These are phyloP conservation scores for Casuarina glauca DNA, from an alignment of 306 rosid genomes.

Conservation along the genomic window DNA sequence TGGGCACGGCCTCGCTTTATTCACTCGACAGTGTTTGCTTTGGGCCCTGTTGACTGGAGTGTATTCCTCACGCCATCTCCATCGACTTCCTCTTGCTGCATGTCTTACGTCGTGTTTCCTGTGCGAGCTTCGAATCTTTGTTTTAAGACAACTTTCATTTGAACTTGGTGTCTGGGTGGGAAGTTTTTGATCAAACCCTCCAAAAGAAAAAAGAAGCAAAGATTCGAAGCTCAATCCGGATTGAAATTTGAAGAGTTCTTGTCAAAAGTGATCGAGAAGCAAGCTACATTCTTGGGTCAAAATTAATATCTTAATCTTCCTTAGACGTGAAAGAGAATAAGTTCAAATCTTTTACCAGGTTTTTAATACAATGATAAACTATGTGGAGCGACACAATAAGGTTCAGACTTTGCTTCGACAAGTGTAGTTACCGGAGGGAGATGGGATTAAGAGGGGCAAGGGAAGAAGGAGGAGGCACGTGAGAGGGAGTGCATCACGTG, in stretches of 20 bases:
- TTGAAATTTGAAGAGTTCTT: neutral
- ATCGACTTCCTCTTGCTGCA: constrained; percentile 27
- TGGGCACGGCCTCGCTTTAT: constrained; percentile 52
- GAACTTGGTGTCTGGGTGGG: constrained; percentile 29
- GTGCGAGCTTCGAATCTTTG: constrained; percentile 42
- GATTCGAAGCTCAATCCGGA: neutral
- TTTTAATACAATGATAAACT: too few relatives aligned
- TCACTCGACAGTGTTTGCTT: constrained; percentile 42
- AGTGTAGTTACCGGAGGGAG: neutral
- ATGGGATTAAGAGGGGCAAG: neutral
- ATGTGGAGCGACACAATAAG: too few relatives aligned
- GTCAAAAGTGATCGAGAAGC: neutral
- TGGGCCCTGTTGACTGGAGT: constrained; percentile 37
- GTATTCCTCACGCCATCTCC: constrained; percentile 53
- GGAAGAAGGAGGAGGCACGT: constrained; percentile 28
- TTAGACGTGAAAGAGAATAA: too few relatives aligned
- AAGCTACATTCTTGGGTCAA: too few relatives aligned
- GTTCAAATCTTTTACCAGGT: too few relatives aligned
- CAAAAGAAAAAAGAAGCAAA: neutral
- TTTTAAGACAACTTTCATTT: constrained; percentile 29
- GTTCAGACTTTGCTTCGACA: too few relatives aligned
- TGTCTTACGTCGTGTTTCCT: constrained; percentile 32
- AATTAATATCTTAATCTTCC: too few relatives aligned
- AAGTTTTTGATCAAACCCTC: neutral
- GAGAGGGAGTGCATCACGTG: neutral